A percentile compares a stretch with the other conserved stretches of the same genome.
phyloP scores from a whole-genome alignment of 768 basidiomycete species.

The Tulasnella sp. region DNA sequence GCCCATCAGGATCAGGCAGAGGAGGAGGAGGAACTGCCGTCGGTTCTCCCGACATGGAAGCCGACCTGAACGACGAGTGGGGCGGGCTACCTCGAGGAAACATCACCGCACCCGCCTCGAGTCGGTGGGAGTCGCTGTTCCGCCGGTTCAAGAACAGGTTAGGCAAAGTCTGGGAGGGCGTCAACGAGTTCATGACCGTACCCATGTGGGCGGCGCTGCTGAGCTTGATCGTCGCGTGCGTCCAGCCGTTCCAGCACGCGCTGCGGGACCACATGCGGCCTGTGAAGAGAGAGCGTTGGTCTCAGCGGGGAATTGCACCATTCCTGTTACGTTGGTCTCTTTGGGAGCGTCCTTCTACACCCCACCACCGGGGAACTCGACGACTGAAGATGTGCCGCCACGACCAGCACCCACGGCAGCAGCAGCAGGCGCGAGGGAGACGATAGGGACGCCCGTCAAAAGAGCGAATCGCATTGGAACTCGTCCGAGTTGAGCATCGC shows the following conservation, averaged over 20 bases:
- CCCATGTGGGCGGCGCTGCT: constrained; percentile 77
- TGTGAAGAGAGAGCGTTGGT: constrained; percentile 63
- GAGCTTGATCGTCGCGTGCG: constrained; percentile 72
- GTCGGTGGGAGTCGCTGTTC: constrained; percentile 17
- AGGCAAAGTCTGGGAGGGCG: constrained; percentile 37
- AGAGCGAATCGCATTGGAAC: constrained; percentile 29
- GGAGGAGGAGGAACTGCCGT: too few species aligned
- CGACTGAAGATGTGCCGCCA: constrained; percentile 27
- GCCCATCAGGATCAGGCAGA: too few species aligned
- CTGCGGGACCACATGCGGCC: constrained; percentile 62
- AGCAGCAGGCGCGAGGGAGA: neutral
- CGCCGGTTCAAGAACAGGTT: constrained; percentile 33
- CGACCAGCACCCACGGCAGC: constrained; percentile 37
- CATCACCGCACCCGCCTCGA: constrained; percentile 15
- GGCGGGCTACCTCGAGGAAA: neutral
- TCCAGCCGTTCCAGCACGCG: constrained; percentile 66
- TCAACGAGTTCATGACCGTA: constrained; percentile 79
- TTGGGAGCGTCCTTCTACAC: constrained; percentile 84
- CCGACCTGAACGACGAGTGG: constrained; percentile 25
- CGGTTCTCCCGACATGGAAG: neutral
- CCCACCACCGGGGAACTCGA: neutral
- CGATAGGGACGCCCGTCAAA: neutral
- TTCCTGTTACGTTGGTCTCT: constrained; percentile 86
- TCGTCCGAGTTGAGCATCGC: constrained; percentile 25
- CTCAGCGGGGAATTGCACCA: constrained; percentile 67